Evolutionary conservation across 441 rosid genomes (phyloP).

Genomic region (Bocquillonia castaneifolia): DNA sequence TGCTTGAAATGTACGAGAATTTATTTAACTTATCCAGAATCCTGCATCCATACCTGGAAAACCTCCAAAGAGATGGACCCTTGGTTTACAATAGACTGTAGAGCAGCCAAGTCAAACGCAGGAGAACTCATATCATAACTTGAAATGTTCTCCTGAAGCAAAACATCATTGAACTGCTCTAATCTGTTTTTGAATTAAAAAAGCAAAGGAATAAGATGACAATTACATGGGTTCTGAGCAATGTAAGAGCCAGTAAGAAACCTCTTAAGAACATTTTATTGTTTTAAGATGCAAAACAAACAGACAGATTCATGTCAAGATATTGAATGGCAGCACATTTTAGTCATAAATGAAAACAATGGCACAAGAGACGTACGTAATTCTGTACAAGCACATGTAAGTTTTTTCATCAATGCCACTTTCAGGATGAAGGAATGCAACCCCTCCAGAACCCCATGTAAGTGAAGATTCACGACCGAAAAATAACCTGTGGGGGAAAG

Average conservation of each 20-base stretch:
- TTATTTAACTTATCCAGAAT: not conserved
- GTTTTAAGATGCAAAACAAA: not conserved
- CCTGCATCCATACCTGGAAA: conserved; percentile 44
- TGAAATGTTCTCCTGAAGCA: conserved; percentile 62
- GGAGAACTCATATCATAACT: conserved; percentile 39
- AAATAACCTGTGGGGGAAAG: conserved; percentile 62
- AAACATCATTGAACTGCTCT: conserved; percentile 90
- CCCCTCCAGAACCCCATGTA: conserved; percentile 87
- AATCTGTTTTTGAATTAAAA: conserved; percentile 43
- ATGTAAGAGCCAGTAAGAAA: not conserved
- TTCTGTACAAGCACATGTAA: conserved; percentile 62
- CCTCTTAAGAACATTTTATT: not conserved
- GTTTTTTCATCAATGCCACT: conserved; percentile 38
- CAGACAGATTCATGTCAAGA: not conserved
- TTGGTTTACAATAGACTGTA: conserved; percentile 34
- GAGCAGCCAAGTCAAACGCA: conserved; percentile 46
- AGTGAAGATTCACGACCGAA: conserved; percentile 60
- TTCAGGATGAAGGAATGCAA: conserved; percentile 71
- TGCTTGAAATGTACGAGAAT: not conserved
- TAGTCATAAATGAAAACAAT: conserved; percentile 11
- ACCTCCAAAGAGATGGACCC: conserved; percentile 51
- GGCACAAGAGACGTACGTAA: conserved; percentile 51
- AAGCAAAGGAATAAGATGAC: not conserved
- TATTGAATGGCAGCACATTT: conserved; percentile 8
- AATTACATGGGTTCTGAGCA: not conserved